Base-by-base conservation (phyloP, 164 flowering plant species). In the Litsea cubeba region DNA sequence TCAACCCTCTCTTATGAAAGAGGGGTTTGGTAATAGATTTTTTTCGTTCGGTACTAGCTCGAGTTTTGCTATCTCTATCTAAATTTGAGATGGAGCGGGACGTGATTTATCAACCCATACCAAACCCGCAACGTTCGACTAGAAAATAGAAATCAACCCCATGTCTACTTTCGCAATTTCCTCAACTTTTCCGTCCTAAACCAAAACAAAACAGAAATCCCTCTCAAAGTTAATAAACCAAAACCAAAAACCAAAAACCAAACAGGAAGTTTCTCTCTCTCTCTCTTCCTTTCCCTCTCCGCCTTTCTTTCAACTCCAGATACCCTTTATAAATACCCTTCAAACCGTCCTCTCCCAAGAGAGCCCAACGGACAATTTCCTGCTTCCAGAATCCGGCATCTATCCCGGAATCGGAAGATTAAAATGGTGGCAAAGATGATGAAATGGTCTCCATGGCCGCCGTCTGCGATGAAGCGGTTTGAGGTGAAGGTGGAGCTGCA, bases 391-490 rank as follows among this genome's bases (percentile, higher is more conserved):
- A 30, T 30, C 35, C 35, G 35, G 35, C 35, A 30, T 30, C 35
- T 30, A 30, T 30, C 5, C 35, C 35, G 66, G 66, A 63, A 63
- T 63, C 66, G 22, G 66, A 63, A 23, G 28, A 23, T 30, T 35
- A 68, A 65, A 20, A 76, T 71, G 68, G 67, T 66, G 74, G 69
- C 76, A 75, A 74, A 67, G 80, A 78, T 50, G 82, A 77, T 79
- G 83, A 79, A 73, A 68, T 85, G 83, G 84, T 71, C 82, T 57
- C 71, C 81, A 78, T 72, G 81, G 69, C 70, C 81, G 28, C 70
- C 74, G 68, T 23, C 50, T 12, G 35, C 62, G 22, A 26, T 65
- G 25, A 78, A 72, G 79, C 83, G 77, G 80, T 75, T 76, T 23
- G 78, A 72, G 22, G 87, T 84, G 74, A 83, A 79, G 81, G 76